Base-by-base conservation (phyloP, 2,329 filamentous ascomycete species). In the Ophiosphaerella korrae region DNA sequence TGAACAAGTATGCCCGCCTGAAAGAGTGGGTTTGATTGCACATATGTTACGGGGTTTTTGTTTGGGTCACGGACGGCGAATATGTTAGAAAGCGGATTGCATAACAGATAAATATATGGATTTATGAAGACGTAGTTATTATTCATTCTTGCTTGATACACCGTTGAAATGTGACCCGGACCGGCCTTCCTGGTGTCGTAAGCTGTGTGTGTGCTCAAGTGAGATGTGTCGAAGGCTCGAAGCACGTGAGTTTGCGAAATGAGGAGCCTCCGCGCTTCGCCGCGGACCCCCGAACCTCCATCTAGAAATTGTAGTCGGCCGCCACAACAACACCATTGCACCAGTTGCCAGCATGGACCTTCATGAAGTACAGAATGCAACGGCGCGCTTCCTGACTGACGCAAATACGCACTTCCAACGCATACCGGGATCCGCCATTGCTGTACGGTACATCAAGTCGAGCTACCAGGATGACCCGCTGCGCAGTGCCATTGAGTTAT, bases 391-490 rank as follows among this genome's bases (percentile, higher is more conserved):
- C 62, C 72, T 85, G 53, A 77, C 81, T 63, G 78, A 81, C 58
- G 77, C 82, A 45, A 78, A 82, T 45, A 78, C 84, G 52, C 82
- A 87, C 50, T 95, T 99, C 72, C 92, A 97, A 68, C 90, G 89
- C 68, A 84, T 99, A 34, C 95, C 94, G 26, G 94, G 94, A 45
- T 97, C 93, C 26, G 90, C 93, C 36, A 96, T 99, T 64, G 82
- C 97, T 67, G 84, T 96, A 63, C 90, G 94, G 57, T 99, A 99
- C 77, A 92, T 99, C 71, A 90, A 90, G 74, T 96, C 92, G 50
- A 96, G 92, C 73, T 97, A 99, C 79, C 94, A 99, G 78, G 89
- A 99, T 72, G 94, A 99, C 67, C 94, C 94, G 8, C 86, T 97
- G 49, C 88, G 95, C 46, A 96, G 91, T 45, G 91, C 90, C 34